Conservation (phyloP, 2,329 filamentous ascomycete genomes). For the Triangularia verruculosa region DNA sequence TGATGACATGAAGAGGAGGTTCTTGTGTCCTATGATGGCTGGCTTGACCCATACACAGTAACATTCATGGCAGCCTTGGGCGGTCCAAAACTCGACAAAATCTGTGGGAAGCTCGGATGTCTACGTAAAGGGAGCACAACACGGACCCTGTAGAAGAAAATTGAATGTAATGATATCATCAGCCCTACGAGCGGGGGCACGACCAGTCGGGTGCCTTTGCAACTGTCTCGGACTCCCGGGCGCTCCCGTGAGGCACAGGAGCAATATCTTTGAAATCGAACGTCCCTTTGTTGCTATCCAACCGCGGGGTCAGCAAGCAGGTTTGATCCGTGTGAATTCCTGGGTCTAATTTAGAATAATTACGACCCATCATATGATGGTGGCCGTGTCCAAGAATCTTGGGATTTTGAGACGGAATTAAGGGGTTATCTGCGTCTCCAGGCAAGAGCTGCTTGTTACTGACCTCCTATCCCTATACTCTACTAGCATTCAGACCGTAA, state of each 20-base stretch:
- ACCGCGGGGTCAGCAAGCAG: not conserved
- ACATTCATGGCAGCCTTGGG: not conserved
- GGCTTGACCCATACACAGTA: not conserved
- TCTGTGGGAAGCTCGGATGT: not conserved
- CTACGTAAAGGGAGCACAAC: not conserved
- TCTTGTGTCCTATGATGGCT: not conserved
- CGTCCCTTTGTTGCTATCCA: not conserved
- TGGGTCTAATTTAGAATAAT: not conserved
- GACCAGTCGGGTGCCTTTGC: not conserved
- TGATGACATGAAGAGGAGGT: not conserved
- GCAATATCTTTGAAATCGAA: not conserved
- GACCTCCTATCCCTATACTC: not conserved
- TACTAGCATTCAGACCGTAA: not conserved
- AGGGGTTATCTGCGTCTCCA: not conserved
- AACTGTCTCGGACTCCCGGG: conserved; percentile 1
- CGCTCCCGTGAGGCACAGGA: conserved; percentile 1
- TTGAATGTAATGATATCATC: not conserved
- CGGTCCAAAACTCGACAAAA: not conserved
- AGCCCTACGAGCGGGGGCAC: not conserved
- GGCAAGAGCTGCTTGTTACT: not conserved
- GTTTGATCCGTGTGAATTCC: not conserved
- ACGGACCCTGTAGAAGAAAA: not conserved
- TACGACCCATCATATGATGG: not conserved
- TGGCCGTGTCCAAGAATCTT: not conserved
- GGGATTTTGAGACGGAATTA: not conserved